Base-by-base conservation (phyloP, 2,329 filamentous ascomycete species). In the Cordyceps cateniannulata region DNA sequence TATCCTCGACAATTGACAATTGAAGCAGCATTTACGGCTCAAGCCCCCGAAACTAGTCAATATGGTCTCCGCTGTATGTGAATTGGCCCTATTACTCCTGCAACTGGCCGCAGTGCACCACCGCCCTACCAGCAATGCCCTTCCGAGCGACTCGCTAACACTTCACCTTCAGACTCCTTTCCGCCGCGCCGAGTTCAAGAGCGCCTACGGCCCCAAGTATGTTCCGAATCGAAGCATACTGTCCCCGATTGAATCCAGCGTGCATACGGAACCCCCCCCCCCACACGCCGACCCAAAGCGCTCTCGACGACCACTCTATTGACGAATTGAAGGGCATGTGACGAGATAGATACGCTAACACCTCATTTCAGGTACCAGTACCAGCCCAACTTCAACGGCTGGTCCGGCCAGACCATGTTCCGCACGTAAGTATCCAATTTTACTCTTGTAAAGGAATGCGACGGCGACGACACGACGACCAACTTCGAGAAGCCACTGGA, bases 171-270 rank as follows among this genome's bases (percentile, higher is more conserved):
- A 84, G 81, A 77, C 77, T 72, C 76, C 76, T 69, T 66, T 76
- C 71, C 76, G 73, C 73, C 73, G 74, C 70, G 69, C 73, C 64
- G 67, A 72, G 65, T 87, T 85, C 80, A 81, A 81, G 76, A 87
- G 83, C 76, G 77, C 80, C 66, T 86, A 84, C 72, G 85, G 84
- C 71, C 85, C 85, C 58, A 87, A 86, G 85, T 88, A 83, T 76
- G 72, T 72, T 63, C 40, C 42, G 27, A 44, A 35, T 35, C n/a
- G 27, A 24, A 20, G 5, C 42, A 20, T 18, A 22, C 25, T 5
- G 25, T n/a, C 25, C 18, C 10, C 24, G 56, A 56, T 49, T 6
- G 55, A 47, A 8, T 25, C 32, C 25, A 50, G 12, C 1, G 8
- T 29, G 8, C 47, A 24, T 27, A 14, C 16, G 9, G 20, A 27